phyloP scores from a whole-genome alignment of 306 rosid species.

The Prunus salicina region DNA sequence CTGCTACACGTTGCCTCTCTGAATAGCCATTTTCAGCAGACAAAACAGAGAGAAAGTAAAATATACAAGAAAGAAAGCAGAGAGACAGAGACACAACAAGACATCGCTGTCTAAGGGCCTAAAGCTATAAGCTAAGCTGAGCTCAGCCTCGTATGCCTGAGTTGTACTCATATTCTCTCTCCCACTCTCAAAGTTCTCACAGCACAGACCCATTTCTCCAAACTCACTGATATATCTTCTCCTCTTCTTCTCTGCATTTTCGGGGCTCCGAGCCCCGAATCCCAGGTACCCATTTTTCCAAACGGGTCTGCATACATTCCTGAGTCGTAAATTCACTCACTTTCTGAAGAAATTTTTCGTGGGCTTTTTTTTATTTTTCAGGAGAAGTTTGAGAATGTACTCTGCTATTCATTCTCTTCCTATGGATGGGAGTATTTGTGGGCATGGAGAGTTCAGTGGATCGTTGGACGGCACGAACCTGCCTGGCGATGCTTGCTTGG shows the following conservation, averaged over 20 bases:
- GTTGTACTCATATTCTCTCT: slow-evolving; percentile 4
- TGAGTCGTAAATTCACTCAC: background rate
- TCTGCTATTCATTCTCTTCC: slow-evolving; percentile 50
- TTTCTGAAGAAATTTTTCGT: slow-evolving; percentile 9
- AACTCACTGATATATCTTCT: slow-evolving; percentile 1
- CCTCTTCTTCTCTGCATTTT: background rate
- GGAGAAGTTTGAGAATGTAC: slow-evolving; percentile 40
- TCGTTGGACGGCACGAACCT: slow-evolving; percentile 52
- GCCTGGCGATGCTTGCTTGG: slow-evolving; percentile 58
- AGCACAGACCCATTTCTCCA: slow-evolving; percentile 14
- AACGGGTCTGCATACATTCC: slow-evolving; percentile 9
- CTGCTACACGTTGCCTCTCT: slow-evolving; percentile 26
- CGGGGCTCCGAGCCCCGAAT: slow-evolving; percentile 37
- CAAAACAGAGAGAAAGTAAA: slow-evolving; percentile 7
- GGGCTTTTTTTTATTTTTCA: slow-evolving; percentile 13
- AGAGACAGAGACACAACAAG: slow-evolving; percentile 39
- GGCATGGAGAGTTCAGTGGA: slow-evolving; percentile 47
- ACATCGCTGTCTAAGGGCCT: slow-evolving; percentile 45
- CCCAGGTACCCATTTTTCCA: slow-evolving; percentile 31
- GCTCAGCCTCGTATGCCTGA: slow-evolving; percentile 22
- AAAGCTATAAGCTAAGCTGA: slow-evolving; percentile 6
- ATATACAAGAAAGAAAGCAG: background rate
- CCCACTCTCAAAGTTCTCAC: slow-evolving; percentile 10
- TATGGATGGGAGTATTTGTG: slow-evolving; percentile 40
- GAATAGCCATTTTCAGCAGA: slow-evolving; percentile 17